Evolutionary conservation across 2,329 filamentous ascomycete genomes (phyloP).

Genomic region (Colletotrichum ledebouriae): DNA sequence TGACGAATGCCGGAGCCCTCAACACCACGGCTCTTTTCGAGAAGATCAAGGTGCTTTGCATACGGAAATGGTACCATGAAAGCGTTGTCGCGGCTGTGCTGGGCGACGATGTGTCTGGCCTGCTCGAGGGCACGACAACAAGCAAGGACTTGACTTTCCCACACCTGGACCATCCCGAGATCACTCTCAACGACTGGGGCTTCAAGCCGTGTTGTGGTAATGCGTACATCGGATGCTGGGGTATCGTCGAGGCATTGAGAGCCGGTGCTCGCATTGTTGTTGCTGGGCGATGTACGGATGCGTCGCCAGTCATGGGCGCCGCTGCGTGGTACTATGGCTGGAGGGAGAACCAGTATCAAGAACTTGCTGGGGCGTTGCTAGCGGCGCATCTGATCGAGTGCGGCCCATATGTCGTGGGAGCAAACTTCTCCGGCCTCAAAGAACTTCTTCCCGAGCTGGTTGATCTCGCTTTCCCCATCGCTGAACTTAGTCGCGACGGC

Average conservation of each 20-base stretch:
- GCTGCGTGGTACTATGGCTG: constrained; percentile 67
- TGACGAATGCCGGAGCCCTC: constrained; percentile 56
- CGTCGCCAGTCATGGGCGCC: constrained; percentile 63
- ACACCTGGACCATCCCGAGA: constrained; percentile 50
- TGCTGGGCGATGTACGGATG: constrained; percentile 59
- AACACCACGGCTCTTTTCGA: constrained; percentile 52
- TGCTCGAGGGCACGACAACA: background rate
- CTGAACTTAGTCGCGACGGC: constrained; percentile 61
- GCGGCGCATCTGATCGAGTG: constrained; percentile 66
- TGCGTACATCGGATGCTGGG: constrained; percentile 65
- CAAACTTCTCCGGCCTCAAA: constrained; percentile 63
- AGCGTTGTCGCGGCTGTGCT: constrained; percentile 28
- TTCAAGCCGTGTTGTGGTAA: constrained; percentile 51
- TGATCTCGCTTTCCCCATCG: constrained; percentile 62
- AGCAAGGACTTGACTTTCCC: constrained; percentile 39
- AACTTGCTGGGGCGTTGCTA: constrained; percentile 60
- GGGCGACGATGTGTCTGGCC: constrained; percentile 30
- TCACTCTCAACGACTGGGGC: constrained; percentile 47
- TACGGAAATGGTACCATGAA: constrained; percentile 28
- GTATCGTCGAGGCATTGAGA: constrained; percentile 54
- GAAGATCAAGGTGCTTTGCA: constrained; percentile 50
- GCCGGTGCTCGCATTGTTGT: constrained; percentile 44
- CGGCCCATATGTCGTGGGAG: constrained; percentile 64
- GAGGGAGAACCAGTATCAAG: constrained; percentile 58
- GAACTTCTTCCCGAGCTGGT: constrained; percentile 47